Evolutionary conservation across 495 filamentous ascomycete genomes (phyloP).

Genomic region (Penicillium nucicola): DNA sequence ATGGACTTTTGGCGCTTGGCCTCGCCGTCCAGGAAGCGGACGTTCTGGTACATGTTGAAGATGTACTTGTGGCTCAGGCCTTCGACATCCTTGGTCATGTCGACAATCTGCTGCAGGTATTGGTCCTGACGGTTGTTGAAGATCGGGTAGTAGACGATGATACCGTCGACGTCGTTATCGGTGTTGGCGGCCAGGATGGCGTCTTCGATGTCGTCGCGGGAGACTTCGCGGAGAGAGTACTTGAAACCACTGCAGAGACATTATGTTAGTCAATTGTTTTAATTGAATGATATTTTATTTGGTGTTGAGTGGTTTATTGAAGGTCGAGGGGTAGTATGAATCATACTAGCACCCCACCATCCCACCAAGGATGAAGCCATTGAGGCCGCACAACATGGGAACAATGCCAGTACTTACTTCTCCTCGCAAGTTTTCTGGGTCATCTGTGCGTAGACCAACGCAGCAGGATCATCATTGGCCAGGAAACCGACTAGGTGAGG

Average conservation of each 20-base stretch:
- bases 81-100: slow-evolving; percentile 89
- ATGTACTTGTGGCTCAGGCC: slow-evolving; percentile 91
- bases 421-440: slow-evolving; percentile 93
- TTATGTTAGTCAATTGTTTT: slow-evolving; percentile 16
- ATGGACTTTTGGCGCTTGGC: slow-evolving; percentile 80
- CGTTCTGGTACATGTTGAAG: slow-evolving; percentile 99
- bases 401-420: slow-evolving; percentile 62
- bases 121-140: slow-evolving; percentile 84
- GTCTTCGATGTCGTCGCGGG: slow-evolving; percentile 86
- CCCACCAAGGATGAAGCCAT: slow-evolving; percentile 8
- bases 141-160: slow-evolving; percentile 98
- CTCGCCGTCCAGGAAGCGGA: slow-evolving; percentile 82
- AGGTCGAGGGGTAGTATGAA: slow-evolving; percentile 24
- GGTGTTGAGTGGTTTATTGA: neutral
- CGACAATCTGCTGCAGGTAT: slow-evolving; percentile 93
- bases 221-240: slow-evolving; percentile 77
- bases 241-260: slow-evolving; percentile 67
- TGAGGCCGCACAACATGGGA: slow-evolving; percentile 9
- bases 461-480: slow-evolving; percentile 86
- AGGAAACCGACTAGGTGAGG: slow-evolving; percentile 88
- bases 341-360: slow-evolving; percentile 21
- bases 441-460: slow-evolving; percentile 92
- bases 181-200: slow-evolving; percentile 77
- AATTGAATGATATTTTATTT: neutral
- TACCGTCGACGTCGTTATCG: slow-evolving; percentile 77